Base-by-base conservation (phyloP, 2,329 filamentous ascomycete genomes). In the Penicillium sp. region DNA sequence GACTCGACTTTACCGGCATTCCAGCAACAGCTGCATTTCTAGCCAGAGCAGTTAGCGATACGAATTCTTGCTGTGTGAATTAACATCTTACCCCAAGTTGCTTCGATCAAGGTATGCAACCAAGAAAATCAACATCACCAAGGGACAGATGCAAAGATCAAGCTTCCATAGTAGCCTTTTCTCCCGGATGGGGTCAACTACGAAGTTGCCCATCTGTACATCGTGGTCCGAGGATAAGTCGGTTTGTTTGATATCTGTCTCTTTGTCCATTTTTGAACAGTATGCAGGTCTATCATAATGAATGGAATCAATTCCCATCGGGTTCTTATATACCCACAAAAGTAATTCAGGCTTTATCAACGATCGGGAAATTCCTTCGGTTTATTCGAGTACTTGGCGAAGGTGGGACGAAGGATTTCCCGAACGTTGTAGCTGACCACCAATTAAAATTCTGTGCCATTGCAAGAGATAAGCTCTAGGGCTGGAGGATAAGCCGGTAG, bases 51-150 rank as follows among this genome's bases (percentile, higher is more conserved):
- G 28, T 53, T 35, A 51, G 35, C 26, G 17, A 43, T 17, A 7
- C 3, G 12, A 34, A 34, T 3, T 2, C 7, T 26, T 38, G 6
- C 15, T 13, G 5, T 9, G 32, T 45, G 10, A 12, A 12, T 31
- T 6, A 3, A 12, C 5, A 42, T 64, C 69, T 53, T 73, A 74
- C 39, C 69, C 68, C 45, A 76, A 73, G 53, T 75, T 75, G 44
- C 64, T 65, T 45, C 76, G 69, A 62, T 79, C 77, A 32, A 77
- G 65, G 58, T 73, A 76, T 49, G 69, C 73, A 6, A 69, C 68
- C 19, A 79, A 58, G 52, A 76, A 79, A 26, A 78, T 66, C 39
- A 75, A 59, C 67, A 74, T 75, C 43, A 77, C 70, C 49, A 76
- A 68, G 0, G 72, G 72, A 6, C 68, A 66, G 17, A 75, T 67